Conservation (phyloP, 176 grass and related monocot species). For the Eleusine indica region DNA sequence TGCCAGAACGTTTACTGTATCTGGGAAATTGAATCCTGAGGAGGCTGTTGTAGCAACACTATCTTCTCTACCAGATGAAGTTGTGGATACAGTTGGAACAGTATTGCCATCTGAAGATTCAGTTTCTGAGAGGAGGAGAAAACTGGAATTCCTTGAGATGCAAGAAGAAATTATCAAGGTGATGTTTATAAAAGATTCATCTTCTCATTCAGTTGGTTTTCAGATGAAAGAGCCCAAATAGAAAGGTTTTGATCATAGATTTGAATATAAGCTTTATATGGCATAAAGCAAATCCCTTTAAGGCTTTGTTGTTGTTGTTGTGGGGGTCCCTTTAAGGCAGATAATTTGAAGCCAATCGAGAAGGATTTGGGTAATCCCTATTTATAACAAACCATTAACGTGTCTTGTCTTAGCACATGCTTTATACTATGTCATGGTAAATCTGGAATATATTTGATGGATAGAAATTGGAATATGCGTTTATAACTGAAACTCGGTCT, state of each 20-base stretch:
- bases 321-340: not conserved
- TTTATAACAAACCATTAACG: not conserved
- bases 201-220: not conserved
- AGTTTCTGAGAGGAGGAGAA: slow-evolving; percentile 90
- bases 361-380: slow-evolving; percentile 5
- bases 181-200: not conserved
- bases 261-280: not conserved
- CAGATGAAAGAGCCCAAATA: not conserved
- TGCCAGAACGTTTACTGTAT: slow-evolving; percentile 89
- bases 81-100: slow-evolving; percentile 95
- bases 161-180: slow-evolving; percentile 99
- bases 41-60: slow-evolving; percentile 97
- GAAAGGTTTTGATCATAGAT: not conserved
- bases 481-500: slow-evolving; percentile 1
- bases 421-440: slow-evolving; percentile 4
- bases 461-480: not conserved
- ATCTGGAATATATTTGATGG: not conserved
- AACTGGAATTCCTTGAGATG: slow-evolving; percentile 97
- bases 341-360: not conserved
- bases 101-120: slow-evolving; percentile 97
- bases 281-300: not conserved
- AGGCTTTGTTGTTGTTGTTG: no score
- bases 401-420: not conserved
- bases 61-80: slow-evolving; percentile 99
- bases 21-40: slow-evolving; percentile 97